These are phyloP conservation scores for Chalara sp. DNA, from an alignment of 2,329 filamentous ascomycete genomes.

Conservation along the genomic window DNA sequence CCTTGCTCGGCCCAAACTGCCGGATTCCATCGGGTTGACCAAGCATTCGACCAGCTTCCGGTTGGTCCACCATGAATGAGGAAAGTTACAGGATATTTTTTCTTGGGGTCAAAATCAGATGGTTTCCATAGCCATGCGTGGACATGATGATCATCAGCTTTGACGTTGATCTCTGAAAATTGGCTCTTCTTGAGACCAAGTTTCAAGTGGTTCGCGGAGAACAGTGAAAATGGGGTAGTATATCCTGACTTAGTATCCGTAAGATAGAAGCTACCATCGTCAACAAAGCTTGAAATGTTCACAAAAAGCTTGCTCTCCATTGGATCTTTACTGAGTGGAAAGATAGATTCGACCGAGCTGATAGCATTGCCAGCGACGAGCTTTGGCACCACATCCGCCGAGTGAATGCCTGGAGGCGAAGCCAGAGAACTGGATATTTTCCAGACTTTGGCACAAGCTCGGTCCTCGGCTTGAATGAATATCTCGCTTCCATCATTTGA, in stretches of 20 bases:
- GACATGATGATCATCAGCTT: constrained; percentile 17
- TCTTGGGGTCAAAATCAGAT: constrained; percentile 49
- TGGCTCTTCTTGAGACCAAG: constrained; percentile 13
- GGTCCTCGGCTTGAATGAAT: constrained; percentile 63
- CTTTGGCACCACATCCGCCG: too few species aligned
- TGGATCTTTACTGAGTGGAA: constrained; percentile 35
- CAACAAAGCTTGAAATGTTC: constrained; percentile 56
- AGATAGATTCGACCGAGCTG: constrained; percentile 21
- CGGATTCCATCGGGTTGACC: constrained; percentile 79
- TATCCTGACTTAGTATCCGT: constrained; percentile 14
- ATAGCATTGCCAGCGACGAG: too few species aligned
- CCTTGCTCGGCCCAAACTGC: constrained; percentile 80
- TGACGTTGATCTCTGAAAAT: constrained; percentile 19
- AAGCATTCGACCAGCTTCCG: constrained; percentile 65
- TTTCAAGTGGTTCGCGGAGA: constrained; percentile 10
- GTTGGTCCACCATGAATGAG: constrained; percentile 79
- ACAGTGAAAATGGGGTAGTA: constrained; percentile 14
- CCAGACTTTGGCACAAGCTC: constrained; percentile 52
- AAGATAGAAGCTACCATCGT: constrained; percentile 64
- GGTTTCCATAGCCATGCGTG: constrained; percentile 18
- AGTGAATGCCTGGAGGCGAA: too few species aligned
- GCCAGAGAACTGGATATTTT: constrained; percentile 28
- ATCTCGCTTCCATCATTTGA: constrained; percentile 28
- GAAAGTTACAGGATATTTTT: constrained; percentile 70
- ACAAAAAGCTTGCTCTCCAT: constrained; percentile 35